Conservation (phyloP, 805 yeast species). For the Pichia nakasei region DNA sequence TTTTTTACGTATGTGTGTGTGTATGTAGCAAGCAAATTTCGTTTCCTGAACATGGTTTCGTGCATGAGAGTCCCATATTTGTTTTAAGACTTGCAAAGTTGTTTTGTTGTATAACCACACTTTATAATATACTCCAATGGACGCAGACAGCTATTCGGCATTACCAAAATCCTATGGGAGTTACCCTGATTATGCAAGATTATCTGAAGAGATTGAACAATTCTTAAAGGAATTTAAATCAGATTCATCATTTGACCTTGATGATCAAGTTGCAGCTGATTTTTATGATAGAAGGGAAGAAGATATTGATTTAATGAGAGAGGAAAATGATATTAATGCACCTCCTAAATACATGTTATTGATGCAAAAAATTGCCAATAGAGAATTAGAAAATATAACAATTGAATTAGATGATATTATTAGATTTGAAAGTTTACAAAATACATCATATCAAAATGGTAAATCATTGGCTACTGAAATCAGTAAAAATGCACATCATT, state of each 20-base stretch:
- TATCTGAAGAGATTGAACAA: slow-evolving; percentile 48
- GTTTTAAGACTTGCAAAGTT: too few species aligned
- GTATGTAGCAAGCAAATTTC: too few species aligned
- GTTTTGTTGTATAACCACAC: too few species aligned
- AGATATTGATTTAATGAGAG: slow-evolving; percentile 19
- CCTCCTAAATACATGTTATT: slow-evolving; percentile 70
- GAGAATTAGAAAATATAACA: slow-evolving; percentile 59
- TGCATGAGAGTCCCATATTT: not conserved
- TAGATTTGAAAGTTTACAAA: slow-evolving; percentile 44
- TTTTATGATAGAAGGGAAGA: slow-evolving; percentile 29
- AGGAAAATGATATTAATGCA: slow-evolving; percentile 14
- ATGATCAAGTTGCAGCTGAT: slow-evolving; percentile 22
- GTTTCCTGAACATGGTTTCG: too few species aligned
- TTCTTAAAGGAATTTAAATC: slow-evolving; percentile 63
- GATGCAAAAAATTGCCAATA: slow-evolving; percentile 74
- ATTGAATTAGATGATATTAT: slow-evolving; percentile 82
- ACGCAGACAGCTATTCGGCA: not conserved
- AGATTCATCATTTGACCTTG: slow-evolving; percentile 10
- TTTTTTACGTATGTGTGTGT: too few species aligned
- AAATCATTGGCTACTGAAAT: slow-evolving; percentile 45
- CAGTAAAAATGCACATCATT: slow-evolving; percentile 67
- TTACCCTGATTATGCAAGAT: slow-evolving; percentile 51
- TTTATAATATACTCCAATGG: not conserved
- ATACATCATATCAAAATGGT: not conserved
- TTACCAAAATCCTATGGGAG: slow-evolving; percentile 7